phyloP scores from a whole-genome alignment of 495 filamentous ascomycete genomes.

The Saxispiralis lemnorum region DNA sequence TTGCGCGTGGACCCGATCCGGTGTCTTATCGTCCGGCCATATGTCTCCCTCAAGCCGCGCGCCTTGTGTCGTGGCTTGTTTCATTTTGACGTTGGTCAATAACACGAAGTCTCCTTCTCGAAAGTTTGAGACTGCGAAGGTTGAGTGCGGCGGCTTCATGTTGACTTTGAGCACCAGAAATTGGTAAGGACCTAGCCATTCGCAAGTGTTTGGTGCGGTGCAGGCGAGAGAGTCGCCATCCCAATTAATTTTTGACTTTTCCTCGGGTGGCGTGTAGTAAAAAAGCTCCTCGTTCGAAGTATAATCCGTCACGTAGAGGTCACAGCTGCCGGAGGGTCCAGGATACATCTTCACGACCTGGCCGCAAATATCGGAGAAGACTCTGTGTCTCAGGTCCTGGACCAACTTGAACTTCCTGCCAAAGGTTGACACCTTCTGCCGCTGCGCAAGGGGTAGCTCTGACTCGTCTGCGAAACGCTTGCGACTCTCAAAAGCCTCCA shows the following conservation, averaged over 20 bases:
- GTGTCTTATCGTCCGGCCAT: conserved; percentile 39
- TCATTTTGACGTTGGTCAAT: conserved; percentile 58
- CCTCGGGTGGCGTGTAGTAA: conserved; percentile 33
- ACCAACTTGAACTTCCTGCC: conserved; percentile 7
- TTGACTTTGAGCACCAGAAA: conserved; percentile 55
- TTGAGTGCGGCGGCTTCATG: conserved; percentile 51
- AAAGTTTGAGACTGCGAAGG: conserved; percentile 36
- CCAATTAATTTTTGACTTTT: conserved; percentile 18
- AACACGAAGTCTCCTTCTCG: conserved; percentile 40
- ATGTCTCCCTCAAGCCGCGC: conserved; percentile 52
- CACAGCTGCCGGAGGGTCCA: conserved; percentile 29
- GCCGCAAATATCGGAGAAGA: conserved; percentile 43
- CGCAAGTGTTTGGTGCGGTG: conserved; percentile 18
- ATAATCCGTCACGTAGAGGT: conserved; percentile 76
- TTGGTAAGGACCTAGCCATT: conserved; percentile 65
- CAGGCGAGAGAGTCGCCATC: conserved; percentile 37
- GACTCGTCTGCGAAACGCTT: conserved; percentile 1
- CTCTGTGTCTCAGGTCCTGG: conserved; percentile 2
- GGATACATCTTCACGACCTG: conserved; percentile 52
- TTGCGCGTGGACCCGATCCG: conserved; percentile 35
- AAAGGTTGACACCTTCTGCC: not conserved
- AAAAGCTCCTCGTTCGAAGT: conserved; percentile 48
- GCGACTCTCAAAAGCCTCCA: too few relatives aligned
- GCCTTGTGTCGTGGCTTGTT: conserved; percentile 27
- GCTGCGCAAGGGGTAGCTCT: not conserved